These are phyloP conservation scores for Tulasnella sp. DNA, from an alignment of 768 basidiomycete species.

Conservation along the genomic window DNA sequence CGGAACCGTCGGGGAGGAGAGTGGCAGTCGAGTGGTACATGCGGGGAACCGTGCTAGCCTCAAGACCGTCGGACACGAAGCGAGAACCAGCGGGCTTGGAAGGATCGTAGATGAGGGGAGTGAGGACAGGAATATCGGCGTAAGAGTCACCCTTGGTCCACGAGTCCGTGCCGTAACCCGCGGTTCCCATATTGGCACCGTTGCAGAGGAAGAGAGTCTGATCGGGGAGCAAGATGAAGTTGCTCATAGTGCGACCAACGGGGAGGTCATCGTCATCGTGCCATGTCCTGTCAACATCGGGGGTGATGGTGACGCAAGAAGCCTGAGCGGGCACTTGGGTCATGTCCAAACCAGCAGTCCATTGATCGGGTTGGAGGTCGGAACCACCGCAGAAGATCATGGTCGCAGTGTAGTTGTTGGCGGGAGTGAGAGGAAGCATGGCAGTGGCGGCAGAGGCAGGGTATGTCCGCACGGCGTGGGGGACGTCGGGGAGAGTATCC, in stretches of 20 bases:
- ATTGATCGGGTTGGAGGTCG: conserved; percentile 22
- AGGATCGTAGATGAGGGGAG: conserved; percentile 64
- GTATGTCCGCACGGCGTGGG: conserved; percentile 23
- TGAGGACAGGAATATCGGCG: conserved; percentile 61
- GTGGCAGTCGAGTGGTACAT: conserved; percentile 82
- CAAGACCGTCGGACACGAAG: conserved; percentile 53
- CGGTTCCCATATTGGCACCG: conserved; percentile 39
- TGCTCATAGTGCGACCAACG: conserved; percentile 63
- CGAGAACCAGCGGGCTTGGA: conserved; percentile 45
- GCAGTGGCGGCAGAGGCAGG: conserved; percentile 53
- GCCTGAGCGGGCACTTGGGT: conserved; percentile 45
- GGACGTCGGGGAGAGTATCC: conserved; percentile 20
- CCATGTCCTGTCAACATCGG: conserved; percentile 62
- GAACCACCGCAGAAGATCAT: conserved; percentile 75
- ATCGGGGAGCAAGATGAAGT: conserved; percentile 73
- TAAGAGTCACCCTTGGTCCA: conserved; percentile 64
- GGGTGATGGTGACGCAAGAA: conserved; percentile 62
- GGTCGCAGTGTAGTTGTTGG: conserved; percentile 56
- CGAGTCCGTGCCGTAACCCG: conserved; percentile 29
- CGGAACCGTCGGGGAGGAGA: conserved; percentile 57
- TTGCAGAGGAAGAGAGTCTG: conserved; percentile 69
- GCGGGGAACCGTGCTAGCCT: conserved; percentile 58
- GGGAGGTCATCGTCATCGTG: conserved; percentile 59
- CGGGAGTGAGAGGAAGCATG: conserved; percentile 63
- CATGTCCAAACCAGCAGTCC: conserved; percentile 14